Evolutionary conservation across 495 filamentous ascomycete genomes (phyloP).

Genomic region (Aspergillus sparsus): DNA sequence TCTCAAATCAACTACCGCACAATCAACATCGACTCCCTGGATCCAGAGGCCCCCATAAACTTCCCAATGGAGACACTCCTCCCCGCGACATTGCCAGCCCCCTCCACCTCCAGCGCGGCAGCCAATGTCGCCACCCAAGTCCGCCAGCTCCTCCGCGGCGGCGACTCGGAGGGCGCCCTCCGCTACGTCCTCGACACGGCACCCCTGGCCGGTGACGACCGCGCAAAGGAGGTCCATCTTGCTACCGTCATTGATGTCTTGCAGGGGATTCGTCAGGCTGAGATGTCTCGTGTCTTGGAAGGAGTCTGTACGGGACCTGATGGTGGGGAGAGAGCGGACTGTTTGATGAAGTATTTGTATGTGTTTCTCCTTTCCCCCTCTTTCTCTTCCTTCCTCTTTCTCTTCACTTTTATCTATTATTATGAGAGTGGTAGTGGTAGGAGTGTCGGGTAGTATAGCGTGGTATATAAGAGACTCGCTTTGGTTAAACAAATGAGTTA

Average conservation of each 20-base stretch:
- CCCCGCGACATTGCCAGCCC: constrained; percentile 60
- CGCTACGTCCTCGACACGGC: constrained; percentile 74
- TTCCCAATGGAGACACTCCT: constrained; percentile 81
- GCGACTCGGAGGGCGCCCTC: constrained; percentile 82
- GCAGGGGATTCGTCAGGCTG: constrained; percentile 84
- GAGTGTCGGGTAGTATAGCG: too few species aligned
- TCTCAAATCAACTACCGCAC: constrained; percentile 77
- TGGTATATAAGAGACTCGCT: background rate
- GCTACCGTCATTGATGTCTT: constrained; percentile 82
- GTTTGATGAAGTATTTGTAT: constrained; percentile 56
- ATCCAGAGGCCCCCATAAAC: constrained; percentile 84
- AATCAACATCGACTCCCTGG: constrained; percentile 87
- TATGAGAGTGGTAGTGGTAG: background rate
- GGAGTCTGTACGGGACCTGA: constrained; percentile 69
- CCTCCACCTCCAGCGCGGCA: constrained; percentile 68
- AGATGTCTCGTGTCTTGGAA: constrained; percentile 83
- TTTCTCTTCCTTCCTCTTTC: constrained; percentile 6
- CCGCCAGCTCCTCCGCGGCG: constrained; percentile 79
- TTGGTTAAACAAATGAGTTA: background rate
- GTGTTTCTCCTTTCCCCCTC: constrained; percentile 23
- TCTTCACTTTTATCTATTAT: background rate
- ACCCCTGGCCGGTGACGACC: constrained; percentile 69
- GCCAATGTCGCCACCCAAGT: constrained; percentile 73
- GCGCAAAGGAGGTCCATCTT: constrained; percentile 81
- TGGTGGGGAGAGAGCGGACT: constrained; percentile 64